A percentile compares a stretch with the other conserved stretches of the same genome.
Conservation (phyloP, 2,329 filamentous ascomycete genomes). For the Epicoccum nigrum region DNA sequence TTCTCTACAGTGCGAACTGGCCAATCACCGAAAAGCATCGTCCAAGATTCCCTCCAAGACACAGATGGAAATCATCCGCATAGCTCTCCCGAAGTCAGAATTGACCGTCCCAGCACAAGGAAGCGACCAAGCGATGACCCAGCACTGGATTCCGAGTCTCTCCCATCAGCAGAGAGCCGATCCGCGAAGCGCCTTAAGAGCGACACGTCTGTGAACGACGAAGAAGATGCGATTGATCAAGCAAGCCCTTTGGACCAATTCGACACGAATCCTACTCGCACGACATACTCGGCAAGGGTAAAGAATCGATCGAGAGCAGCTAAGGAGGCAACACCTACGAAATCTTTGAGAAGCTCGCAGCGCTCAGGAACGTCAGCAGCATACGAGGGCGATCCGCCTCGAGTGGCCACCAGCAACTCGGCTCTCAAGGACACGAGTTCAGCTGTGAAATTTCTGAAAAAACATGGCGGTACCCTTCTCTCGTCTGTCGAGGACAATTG, state of each 20-base stretch:
- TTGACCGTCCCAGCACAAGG: constrained; percentile 15
- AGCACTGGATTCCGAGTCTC: not conserved
- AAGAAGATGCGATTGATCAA: constrained; percentile 8
- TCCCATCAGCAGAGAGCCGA: constrained; percentile 4
- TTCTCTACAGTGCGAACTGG: constrained; percentile 29
- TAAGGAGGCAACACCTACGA: constrained; percentile 18
- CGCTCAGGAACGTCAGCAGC: constrained; percentile 17
- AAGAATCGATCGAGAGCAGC: constrained; percentile 18
- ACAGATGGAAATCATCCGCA: constrained; percentile 1
- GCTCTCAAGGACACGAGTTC: constrained; percentile 29
- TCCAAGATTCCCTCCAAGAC: not conserved
- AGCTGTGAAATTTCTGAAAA: constrained; percentile 44
- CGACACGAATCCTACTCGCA: constrained; percentile 8
- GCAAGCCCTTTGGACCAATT: constrained; percentile 17
- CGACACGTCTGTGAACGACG: constrained; percentile 4
- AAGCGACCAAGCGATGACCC: constrained; percentile 22
- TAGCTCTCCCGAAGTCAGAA: constrained; percentile 6
- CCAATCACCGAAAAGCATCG: constrained; percentile 10
- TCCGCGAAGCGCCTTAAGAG: constrained; percentile 27
- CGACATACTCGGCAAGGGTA: constrained; percentile 12
- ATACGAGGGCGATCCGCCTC: constrained; percentile 35
- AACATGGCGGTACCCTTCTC: constrained; percentile 37
- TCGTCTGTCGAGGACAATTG: constrained; percentile 40
- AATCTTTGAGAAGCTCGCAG: constrained; percentile 30
- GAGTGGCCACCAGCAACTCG: constrained; percentile 45